Evolutionary conservation across 345 rosid species (phyloP), one percentile per base, ranked within the genome.

Genomic region (Combretum micranthum): DNA sequence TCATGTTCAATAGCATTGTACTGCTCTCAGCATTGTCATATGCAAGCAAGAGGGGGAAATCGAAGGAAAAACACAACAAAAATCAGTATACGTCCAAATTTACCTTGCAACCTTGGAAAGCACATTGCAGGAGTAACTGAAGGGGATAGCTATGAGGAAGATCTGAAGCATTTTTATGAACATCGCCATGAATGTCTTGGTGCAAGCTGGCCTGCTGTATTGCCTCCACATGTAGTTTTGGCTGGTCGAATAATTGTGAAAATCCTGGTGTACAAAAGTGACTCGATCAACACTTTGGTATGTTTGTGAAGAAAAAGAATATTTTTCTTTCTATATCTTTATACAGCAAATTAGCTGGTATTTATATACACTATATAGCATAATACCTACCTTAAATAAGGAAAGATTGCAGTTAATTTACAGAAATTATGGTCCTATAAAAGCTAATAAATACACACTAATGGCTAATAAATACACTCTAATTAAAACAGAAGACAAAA

Each of bases 141-240:
- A 56, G 69, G 62, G 22, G 57, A 26, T 19, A 51, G 13, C 58
- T 54, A 48, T 44, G 47, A 56, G 62, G 64, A 64, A 44, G 64
- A 64, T 64, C 54, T 54, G 20, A 80, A 69, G 53, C 53, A 59
- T 63, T 42, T 80, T 75, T 73, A 67, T 42, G 97, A 90, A 56
- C 97, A 90, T 80, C 74, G 76, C 62, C 96, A 85, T 75, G 96
- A 90, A 72, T 90, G 96, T 63, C 69, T 48, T 37, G 94, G 89
- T 59, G 80, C 76, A 12, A 72, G 79, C 69, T 90, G 96, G 97
- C 86, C 91, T 62, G 76, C 80, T 12, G 71, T 85, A 61, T 70
- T 90, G 60, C 91, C 96, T 57, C 58, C 85, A 39, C 83, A 85
- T 68, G 66, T 89, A 56, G 84, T 84, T 69, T 72, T 90, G 70